Evolutionary conservation across 768 basidiomycete genomes (phyloP).

Genomic region (Phanerochaete sordida): DNA sequence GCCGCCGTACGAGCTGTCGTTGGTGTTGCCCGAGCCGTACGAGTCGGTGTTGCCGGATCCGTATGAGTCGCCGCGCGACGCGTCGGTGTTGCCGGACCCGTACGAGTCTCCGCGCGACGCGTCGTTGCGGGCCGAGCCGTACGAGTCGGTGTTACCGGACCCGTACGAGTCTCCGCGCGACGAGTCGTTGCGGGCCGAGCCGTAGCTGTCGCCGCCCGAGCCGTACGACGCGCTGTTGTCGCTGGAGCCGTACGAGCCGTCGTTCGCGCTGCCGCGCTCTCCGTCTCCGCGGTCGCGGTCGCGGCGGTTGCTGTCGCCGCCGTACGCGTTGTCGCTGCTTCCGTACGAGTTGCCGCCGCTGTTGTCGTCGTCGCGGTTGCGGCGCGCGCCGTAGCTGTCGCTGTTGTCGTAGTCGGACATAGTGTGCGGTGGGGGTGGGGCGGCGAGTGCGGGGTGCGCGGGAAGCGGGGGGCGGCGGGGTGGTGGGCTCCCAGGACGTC

Average conservation of each 20-base stretch:
- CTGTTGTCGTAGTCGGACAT: constrained; percentile 7
- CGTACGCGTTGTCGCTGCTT: not conserved
- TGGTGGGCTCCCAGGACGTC: not conserved
- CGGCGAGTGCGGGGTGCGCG: not conserved
- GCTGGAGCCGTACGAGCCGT: constrained; percentile 2
- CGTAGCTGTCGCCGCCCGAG: not conserved
- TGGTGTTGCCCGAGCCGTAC: constrained; percentile 1
- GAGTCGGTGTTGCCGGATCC: not conserved
- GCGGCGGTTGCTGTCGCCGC: not conserved
- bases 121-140: not conserved
- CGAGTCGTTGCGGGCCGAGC: constrained; percentile 1
- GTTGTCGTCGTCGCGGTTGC: constrained; percentile 5
- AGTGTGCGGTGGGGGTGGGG: not conserved
- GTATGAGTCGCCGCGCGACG: constrained; percentile 4
- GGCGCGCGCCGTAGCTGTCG: constrained; percentile 1
- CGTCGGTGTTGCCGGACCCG: not conserved
- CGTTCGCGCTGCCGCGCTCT: not conserved
- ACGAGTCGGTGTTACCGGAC: too few species aligned
- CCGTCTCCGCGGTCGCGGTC: not conserved
- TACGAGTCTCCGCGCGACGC: not conserved
- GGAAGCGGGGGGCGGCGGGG: not conserved
- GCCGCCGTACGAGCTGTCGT: constrained; percentile 6
- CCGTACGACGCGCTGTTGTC: constrained; percentile 4
- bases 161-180: not conserved
- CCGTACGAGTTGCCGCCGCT: constrained; percentile 1